A percentile compares a stretch with the other conserved stretches of the same genome.
phyloP scores from a whole-genome alignment of 2,329 filamentous ascomycete genomes.

The Cordyceps cicadae region DNA sequence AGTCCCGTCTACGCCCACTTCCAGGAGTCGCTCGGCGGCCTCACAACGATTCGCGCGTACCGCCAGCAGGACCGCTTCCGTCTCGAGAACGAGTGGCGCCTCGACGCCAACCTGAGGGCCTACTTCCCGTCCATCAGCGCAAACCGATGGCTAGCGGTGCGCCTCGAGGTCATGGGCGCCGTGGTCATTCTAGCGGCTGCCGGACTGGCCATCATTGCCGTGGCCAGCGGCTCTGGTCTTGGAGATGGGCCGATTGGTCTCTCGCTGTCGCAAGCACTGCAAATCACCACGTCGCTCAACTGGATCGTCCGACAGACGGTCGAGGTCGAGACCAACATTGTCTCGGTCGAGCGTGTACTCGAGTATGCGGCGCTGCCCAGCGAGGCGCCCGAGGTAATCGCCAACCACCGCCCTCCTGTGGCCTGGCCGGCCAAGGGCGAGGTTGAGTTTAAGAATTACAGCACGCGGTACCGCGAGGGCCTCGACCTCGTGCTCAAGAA shows the following conservation, averaged over 20 bases:
- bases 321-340: slow-evolving; percentile 99
- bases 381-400: slow-evolving; percentile 90
- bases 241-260: slow-evolving; percentile 76
- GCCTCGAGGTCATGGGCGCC: slow-evolving; percentile 90
- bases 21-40: slow-evolving; percentile 89
- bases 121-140: slow-evolving; percentile 96
- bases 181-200: slow-evolving; percentile 86
- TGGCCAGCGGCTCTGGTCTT: slow-evolving; percentile 57
- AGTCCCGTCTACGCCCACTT: slow-evolving; percentile 98
- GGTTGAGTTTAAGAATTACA: slow-evolving; percentile 88
- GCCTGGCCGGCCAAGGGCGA: slow-evolving; percentile 88
- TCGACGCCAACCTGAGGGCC: slow-evolving; percentile 87
- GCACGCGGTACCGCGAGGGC: slow-evolving; percentile 81
- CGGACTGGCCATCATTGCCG: slow-evolving; percentile 71
- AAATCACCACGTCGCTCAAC: slow-evolving; percentile 95
- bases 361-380: slow-evolving; percentile 88
- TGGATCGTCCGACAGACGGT: slow-evolving; percentile 99
- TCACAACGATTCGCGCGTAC: slow-evolving; percentile 93
- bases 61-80: slow-evolving; percentile 80
- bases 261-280: slow-evolving; percentile 92
- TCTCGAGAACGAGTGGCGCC: slow-evolving; percentile 92
- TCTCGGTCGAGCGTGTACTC: slow-evolving; percentile 93
- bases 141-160: slow-evolving; percentile 87
- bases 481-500: slow-evolving; percentile 91
- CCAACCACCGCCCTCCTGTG: slow-evolving; percentile 74